Percentiles rank a stretch among this genome's conserved stretches.
phyloP scores from a whole-genome alignment of 768 basidiomycete species.

The Epithele typhae region DNA sequence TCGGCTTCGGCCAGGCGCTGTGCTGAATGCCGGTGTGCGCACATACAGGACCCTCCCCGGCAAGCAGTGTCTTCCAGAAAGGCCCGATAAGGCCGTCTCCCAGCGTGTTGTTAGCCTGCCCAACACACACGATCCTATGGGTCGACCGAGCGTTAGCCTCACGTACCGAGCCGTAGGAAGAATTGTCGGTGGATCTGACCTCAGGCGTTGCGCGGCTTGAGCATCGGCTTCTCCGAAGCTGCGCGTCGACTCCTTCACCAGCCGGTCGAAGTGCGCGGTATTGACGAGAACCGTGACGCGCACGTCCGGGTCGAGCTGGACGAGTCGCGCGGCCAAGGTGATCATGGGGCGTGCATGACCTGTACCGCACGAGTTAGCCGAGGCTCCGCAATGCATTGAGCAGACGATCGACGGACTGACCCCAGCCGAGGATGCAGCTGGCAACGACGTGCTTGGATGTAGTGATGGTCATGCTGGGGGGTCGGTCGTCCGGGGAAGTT shows the following conservation, averaged over 20 bases:
- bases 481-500: too few species aligned
- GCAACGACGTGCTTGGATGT: too few species aligned
- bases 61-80: neutral
- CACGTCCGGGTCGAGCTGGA: neutral
- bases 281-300: conserved; percentile 2
- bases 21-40: neutral
- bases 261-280: neutral
- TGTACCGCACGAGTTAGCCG: too few species aligned
- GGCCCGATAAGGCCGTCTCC: neutral
- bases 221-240: conserved; percentile 3
- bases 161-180: too few species aligned
- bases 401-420: too few species aligned
- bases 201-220: neutral
- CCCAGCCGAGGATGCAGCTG: too few species aligned
- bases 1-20: neutral
- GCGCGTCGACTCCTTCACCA: conserved; percentile 4
- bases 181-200: neutral
- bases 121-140: too few species aligned
- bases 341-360: conserved; percentile 15
- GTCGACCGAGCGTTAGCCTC: too few species aligned
- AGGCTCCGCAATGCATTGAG: too few species aligned
- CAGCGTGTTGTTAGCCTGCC: too few species aligned
- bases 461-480: too few species aligned
- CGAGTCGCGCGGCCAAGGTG: conserved; percentile 1
- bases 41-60: neutral